phyloP scores from a whole-genome alignment of 176 grass and related monocot species.

The Juncus effusus region DNA sequence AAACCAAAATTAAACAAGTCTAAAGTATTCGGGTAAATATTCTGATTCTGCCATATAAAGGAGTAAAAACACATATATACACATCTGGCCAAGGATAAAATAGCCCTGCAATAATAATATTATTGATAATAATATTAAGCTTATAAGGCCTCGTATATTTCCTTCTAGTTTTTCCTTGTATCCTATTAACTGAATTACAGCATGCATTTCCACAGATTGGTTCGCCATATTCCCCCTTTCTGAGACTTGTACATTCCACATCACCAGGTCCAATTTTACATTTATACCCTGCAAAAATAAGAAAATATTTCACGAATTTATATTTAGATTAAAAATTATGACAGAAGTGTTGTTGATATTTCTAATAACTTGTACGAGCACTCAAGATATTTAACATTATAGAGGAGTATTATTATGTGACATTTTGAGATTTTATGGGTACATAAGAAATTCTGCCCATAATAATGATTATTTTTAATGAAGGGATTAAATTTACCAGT shows the following conservation, averaged over 20 bases:
- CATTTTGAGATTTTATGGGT: background rate
- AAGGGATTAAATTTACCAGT: constrained; percentile 47
- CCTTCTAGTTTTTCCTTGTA: constrained; percentile 28
- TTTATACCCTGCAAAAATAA: constrained; percentile 12
- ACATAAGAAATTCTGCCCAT: too few species aligned
- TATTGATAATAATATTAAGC: background rate
- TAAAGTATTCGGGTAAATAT: constrained; percentile 15
- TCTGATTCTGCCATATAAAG: constrained; percentile 22
- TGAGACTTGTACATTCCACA: constrained; percentile 9
- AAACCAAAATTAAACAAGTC: constrained; percentile 16
- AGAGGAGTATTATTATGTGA: background rate
- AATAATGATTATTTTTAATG: background rate
- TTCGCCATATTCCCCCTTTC: constrained; percentile 11
- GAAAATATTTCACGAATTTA: background rate
- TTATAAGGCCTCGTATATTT: constrained; percentile 26
- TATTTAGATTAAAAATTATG: too few species aligned
- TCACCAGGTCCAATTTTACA: background rate
- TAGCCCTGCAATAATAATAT: constrained; percentile 19
- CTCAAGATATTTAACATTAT: background rate
- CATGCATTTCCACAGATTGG: constrained; percentile 12
- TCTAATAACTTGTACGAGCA: background rate
- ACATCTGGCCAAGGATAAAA: constrained; percentile 22
- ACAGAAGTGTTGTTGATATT: background rate
- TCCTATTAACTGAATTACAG: constrained; percentile 10
- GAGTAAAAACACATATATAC: constrained; percentile 23